Evolutionary conservation across 768 basidiomycete species (phyloP), one percentile per base, ranked within the genome.

Genomic region (Termitomyces bulborhizus): DNA sequence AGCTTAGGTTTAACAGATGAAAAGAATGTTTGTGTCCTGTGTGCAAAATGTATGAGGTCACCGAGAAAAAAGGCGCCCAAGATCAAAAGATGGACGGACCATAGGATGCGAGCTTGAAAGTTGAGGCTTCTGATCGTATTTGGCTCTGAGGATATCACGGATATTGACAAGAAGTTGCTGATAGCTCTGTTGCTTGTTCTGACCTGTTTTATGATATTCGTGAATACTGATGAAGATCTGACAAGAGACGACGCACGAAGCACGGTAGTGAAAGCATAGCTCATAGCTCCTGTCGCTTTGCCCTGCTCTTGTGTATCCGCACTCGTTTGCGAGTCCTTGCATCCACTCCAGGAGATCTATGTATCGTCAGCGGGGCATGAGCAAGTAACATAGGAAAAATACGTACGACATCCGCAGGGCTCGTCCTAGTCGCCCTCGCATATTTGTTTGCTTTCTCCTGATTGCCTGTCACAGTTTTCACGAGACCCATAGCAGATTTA

Each of bases 311-410:
- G 71, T 3, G 87, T 81, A 63, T 91, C 89, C 16, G 88, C 88
- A 61, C 88, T 90, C n/a, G 87, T 90, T 66, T 90, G 87, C 15
- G 82, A 76, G 65, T 90, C 89, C 59, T 86, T 87, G 68, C 88
- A 89, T 27, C 87, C 89, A 64, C 86, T 87, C 80, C 84, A 90
- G n/a, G 85, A 86, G n/a, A 90, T 86, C 88, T 90, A 52, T 2
- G 11, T 56, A 56, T 11, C 34, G 37, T 50, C 13, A 50, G 34
- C 8, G 40, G 3, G 46, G 21, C 2, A 26, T 21, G 4, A 24
- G 13, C 29, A 42, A 9, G 18, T 18, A 51, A 34, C 5, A 13
- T 21, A 48, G 24, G 26, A 31, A 31, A 57, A 44, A 18, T 16
- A 77, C 88, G 57, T 65, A 93, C 91, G 13, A 86, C 90, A 67